Evolutionary conservation across 805 yeast genomes (phyloP), one percentile per base, ranked within the genome.

Genomic region (Ogataea wickerhamii): DNA sequence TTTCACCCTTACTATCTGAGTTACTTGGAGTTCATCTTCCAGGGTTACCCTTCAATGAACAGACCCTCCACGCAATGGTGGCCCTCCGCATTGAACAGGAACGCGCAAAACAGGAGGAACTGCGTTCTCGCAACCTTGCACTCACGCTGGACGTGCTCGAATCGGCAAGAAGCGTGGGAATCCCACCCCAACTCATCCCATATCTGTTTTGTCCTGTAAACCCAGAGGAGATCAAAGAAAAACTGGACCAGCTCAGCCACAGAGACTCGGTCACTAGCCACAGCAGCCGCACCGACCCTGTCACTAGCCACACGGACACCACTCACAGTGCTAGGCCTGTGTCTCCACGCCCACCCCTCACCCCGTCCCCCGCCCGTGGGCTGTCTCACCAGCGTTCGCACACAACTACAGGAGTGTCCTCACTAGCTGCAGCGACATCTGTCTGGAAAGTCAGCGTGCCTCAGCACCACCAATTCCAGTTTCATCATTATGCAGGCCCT

Each of bases 51-150:
- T 64, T 56, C 37, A 55, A 52, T 12, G 49, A 55, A 14, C 68
- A 66, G 17, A 57, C 71, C 2, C 48, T 71, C 18, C 51, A 60
- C 27, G 67, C 62, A 20, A 46, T 70, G 33, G 47, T 72, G 12
- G 47, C 51, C 21, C 56, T 66, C 24, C 62, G 62, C 47, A 56
- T 58, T 2, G 74, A 70, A 41, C 71, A 71, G 46, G 76, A 70
- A 39, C 60, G 56, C 38, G 62, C 73, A 4, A 61, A 53, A 39
- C 71, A 63, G 36, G 73, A 69, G 37, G 50, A 59, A 25, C 39
- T 59, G 22, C 62, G 60, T 36, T 48, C 53, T 24, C 63, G 63
- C 24, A 62, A 57, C 37, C 58, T 66, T 19, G 39, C 48, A 5
- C 48, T 61, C 4, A 56, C 69, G 2, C 34, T 71, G 8, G 70